A percentile compares a stretch with the other conserved stretches of the same genome.
Evolutionary conservation across 768 basidiomycete genomes (phyloP).

Genomic region (Rhizopogon roseolus): DNA sequence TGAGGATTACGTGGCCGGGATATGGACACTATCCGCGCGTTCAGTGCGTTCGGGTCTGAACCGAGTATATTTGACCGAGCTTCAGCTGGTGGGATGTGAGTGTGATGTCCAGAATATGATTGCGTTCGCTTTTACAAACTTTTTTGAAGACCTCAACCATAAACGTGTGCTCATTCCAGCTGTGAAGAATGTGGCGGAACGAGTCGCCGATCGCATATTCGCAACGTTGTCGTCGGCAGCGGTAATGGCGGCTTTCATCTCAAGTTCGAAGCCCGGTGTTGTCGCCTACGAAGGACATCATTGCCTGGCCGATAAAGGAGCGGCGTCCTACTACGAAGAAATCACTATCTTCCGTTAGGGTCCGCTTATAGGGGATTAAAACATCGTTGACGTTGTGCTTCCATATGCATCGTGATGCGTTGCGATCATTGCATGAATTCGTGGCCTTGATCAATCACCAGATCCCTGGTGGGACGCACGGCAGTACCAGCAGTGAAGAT

Average conservation of each 20-base stretch:
- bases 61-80: no score
- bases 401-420: slow-evolving; percentile 21
- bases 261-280: slow-evolving; percentile 53
- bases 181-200: slow-evolving; percentile 49
- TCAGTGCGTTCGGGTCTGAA: no score
- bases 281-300: slow-evolving; percentile 48
- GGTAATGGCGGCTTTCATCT: slow-evolving; percentile 42
- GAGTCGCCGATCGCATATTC: slow-evolving; percentile 42
- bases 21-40: no score
- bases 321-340: slow-evolving; percentile 21
- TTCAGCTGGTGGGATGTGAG: no score
- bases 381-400: slow-evolving; percentile 30
- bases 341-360: no score
- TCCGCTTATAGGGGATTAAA: no score
- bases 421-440: slow-evolving; percentile 30
- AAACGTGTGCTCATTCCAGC: slow-evolving; percentile 46
- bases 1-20: no score
- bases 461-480: slow-evolving; percentile 62
- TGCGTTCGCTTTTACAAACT: slow-evolving; percentile 48
- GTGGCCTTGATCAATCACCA: slow-evolving; percentile 54
- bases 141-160: slow-evolving; percentile 52
- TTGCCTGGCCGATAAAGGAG: slow-evolving; percentile 51
- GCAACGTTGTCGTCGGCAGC: slow-evolving; percentile 49
- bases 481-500: slow-evolving; percentile 56
- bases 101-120: neutral